These are phyloP conservation scores for Ganoderma lucidum DNA, from an alignment of 1,284 basidiomycete species.

Conservation along the genomic window DNA sequence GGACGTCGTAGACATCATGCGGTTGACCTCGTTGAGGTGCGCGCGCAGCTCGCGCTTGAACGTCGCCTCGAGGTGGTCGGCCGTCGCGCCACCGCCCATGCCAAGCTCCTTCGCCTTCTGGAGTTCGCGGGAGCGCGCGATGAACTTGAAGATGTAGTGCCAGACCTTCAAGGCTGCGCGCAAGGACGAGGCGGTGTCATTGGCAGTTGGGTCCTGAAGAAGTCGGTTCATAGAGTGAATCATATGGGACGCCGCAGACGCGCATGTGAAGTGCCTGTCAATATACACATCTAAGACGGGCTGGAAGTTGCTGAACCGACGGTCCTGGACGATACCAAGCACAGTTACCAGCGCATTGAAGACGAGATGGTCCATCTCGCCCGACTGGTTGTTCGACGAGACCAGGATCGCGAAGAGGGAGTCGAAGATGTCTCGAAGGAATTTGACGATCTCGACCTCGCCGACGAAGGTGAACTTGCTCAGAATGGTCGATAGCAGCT, in stretches of 20 bases:
- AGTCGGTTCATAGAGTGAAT: constrained; percentile 89
- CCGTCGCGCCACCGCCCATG: constrained; percentile 80
- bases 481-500: constrained; percentile 77
- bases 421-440: constrained; percentile 92
- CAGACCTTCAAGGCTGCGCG: constrained; percentile 95
- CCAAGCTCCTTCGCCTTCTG: constrained; percentile 85
- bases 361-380: constrained; percentile 87
- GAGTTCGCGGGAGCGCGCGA: constrained; percentile 87
- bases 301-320: constrained; percentile 96
- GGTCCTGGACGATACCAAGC: constrained; percentile 90
- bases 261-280: constrained; percentile 86
- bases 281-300: constrained; percentile 95
- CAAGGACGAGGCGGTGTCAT: constrained; percentile 80
- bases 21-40: constrained; percentile 84
- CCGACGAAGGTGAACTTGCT: constrained; percentile 92
- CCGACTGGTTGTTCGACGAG: constrained; percentile 75
- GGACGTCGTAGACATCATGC: constrained; percentile 86
- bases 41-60: constrained; percentile 86
- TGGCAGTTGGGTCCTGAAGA: constrained; percentile 75
- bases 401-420: constrained; percentile 91
- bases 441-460: constrained; percentile 95
- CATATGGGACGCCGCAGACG: constrained; percentile 82
- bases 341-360: constrained; percentile 94
- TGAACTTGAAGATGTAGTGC: constrained; percentile 96
- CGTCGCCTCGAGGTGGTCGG: constrained; percentile 84